Evolutionary conservation across 164 flowering plant species (phyloP).

Genomic region (Aristolochia californica): DNA sequence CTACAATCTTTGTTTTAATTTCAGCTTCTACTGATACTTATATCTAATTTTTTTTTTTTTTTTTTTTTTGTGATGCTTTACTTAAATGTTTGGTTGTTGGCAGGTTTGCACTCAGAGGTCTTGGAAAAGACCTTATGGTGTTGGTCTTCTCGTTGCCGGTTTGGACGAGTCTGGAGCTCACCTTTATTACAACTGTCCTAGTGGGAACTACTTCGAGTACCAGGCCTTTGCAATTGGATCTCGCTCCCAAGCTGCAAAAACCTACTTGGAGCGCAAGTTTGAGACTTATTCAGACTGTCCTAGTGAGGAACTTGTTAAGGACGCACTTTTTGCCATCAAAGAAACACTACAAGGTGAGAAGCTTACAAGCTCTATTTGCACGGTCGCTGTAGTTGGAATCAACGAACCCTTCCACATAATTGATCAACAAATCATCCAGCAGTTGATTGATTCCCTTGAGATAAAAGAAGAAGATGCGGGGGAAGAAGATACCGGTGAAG

Average conservation of each 20-base stretch:
- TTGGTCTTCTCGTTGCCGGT: slow-evolving; percentile 81
- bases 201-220: slow-evolving; percentile 92
- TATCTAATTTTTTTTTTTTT: not conserved
- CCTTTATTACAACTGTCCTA: slow-evolving; percentile 89
- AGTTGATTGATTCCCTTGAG: slow-evolving; percentile 67
- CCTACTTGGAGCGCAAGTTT: slow-evolving; percentile 83
- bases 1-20: no score
- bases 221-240: slow-evolving; percentile 98
- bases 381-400: slow-evolving; percentile 71
- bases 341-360: slow-evolving; percentile 91
- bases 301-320: slow-evolving; percentile 68
- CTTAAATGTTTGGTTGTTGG: slow-evolving; percentile 2
- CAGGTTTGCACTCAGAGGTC: slow-evolving; percentile 92
- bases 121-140: slow-evolving; percentile 96
- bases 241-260: slow-evolving; percentile 96
- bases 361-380: slow-evolving; percentile 72
- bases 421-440: slow-evolving; percentile 56
- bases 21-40: not conserved
- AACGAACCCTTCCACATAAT: slow-evolving; percentile 64
- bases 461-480: slow-evolving; percentile 46
- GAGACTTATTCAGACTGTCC: slow-evolving; percentile 47
- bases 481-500: no score
- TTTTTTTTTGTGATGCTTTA: not conserved
- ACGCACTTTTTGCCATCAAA: slow-evolving; percentile 78
- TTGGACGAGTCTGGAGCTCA: slow-evolving; percentile 79